Percentiles rank a stretch among this genome's conserved stretches.
These are phyloP conservation scores for Backusella morwellensis DNA, from an alignment of 192 early-diverging fungal species.

Conservation along the genomic window DNA sequence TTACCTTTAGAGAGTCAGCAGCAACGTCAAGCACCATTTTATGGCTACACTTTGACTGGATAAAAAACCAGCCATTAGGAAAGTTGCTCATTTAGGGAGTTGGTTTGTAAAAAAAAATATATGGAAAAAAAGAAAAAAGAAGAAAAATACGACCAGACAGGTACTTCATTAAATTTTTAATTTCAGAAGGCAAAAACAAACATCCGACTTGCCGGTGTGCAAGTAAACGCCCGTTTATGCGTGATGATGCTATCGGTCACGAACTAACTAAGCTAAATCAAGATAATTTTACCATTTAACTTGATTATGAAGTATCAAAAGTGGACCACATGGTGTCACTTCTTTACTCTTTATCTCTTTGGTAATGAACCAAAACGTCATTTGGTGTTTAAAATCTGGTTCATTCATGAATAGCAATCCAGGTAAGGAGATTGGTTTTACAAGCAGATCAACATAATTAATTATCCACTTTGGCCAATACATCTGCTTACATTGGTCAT, in stretches of 20 bases:
- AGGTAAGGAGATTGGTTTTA: not conserved
- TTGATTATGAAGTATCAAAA: not conserved
- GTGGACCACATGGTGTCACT: not conserved
- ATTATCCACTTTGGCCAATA: too few relatives aligned
- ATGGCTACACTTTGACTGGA: slow-evolving; percentile 23
- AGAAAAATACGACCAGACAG: not conserved
- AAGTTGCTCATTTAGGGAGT: slow-evolving; percentile 9
- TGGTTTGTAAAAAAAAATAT: not conserved
- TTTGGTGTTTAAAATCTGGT: too few relatives aligned
- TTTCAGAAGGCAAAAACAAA: not conserved
- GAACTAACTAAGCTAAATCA: not conserved
- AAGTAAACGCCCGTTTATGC: not conserved
- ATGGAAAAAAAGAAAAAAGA: not conserved
- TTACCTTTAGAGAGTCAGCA: slow-evolving; percentile 32
- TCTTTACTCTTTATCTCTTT: not conserved
- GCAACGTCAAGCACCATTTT: slow-evolving; percentile 33
- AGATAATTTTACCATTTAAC: not conserved
- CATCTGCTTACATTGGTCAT: too few relatives aligned
- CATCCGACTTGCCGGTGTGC: not conserved
- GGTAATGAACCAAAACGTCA: too few relatives aligned
- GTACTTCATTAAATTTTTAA: not conserved
- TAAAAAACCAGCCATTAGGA: slow-evolving; percentile 36
- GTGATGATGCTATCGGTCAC: not conserved
- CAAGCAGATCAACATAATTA: too few relatives aligned
- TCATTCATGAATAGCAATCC: not conserved